A percentile compares a stretch with the other conserved stretches of the same genome.
Conservation (phyloP, 495 filamentous ascomycete species). For the Astrothelium subdiscretum region DNA sequence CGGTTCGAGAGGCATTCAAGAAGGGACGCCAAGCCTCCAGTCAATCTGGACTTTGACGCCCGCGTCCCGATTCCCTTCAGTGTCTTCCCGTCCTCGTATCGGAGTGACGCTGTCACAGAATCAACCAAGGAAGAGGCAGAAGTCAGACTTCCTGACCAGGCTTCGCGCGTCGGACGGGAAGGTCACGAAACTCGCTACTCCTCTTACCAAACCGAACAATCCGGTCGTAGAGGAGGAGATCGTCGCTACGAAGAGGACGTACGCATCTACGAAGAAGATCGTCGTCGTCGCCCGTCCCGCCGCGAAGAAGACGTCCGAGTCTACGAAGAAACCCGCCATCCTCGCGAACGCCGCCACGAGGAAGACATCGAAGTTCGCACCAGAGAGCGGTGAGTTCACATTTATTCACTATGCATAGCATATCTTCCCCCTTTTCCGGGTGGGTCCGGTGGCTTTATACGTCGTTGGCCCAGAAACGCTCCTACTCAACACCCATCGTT, state of each 20-base stretch:
- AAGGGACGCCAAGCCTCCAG: conserved; percentile 74
- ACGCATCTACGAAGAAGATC: conserved; percentile 29
- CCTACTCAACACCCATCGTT: conserved; percentile 11
- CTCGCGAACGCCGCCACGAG: conserved; percentile 9
- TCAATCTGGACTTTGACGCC: conserved; percentile 99
- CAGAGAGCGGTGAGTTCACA: conserved; percentile 40
- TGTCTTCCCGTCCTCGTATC: conserved; percentile 98
- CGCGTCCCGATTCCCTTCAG: conserved; percentile 98
- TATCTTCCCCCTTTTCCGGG: conserved; percentile 12
- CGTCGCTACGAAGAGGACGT: conserved; percentile 64
- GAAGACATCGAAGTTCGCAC: conserved; percentile 40
- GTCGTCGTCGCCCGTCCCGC: conserved; percentile 13
- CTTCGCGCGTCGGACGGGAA: conserved; percentile 85
- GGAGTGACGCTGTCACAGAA: conserved; percentile 73
- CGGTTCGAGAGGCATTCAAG: conserved; percentile 88
- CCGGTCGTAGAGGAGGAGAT: conserved; percentile 41
- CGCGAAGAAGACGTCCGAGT: conserved; percentile 26
- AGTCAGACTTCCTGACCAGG: conserved; percentile 66
- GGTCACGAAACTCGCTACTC: conserved; percentile 59
- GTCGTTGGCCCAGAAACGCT: background rate
- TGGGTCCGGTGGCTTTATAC: conserved; percentile 4
- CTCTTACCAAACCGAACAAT: conserved; percentile 52
- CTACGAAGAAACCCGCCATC: conserved; percentile 21
- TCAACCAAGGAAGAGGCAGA: conserved; percentile 74
- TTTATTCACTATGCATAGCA: conserved; percentile 9